Evolutionary conservation across 495 filamentous ascomycete species (phyloP).

Genomic region (Daldinia loculata): DNA sequence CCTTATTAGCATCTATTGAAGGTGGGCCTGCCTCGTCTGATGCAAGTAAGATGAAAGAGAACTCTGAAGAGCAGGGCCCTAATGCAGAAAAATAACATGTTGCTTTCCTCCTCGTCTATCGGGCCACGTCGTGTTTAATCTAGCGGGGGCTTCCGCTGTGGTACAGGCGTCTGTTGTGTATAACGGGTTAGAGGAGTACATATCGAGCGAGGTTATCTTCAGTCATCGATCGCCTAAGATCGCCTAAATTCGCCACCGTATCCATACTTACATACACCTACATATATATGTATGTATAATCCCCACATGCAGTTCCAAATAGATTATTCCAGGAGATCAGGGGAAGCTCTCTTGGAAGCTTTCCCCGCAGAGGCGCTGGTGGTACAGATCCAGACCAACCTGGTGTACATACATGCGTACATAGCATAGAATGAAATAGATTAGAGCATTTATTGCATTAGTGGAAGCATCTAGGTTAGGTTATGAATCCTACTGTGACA

Average conservation of each 20-base stretch:
- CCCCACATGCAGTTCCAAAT: constrained; percentile 15
- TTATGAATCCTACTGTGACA: constrained; percentile 23
- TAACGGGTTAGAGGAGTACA: constrained; percentile 1
- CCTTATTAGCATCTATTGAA: constrained; percentile 57
- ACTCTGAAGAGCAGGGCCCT: constrained; percentile 13
- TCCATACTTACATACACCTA: background rate
- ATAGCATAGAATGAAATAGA: constrained; percentile 17
- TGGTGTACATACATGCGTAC: constrained; percentile 1
- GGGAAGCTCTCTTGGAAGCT: constrained; percentile 9
- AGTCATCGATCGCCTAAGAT: constrained; percentile 3
- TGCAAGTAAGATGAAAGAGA: constrained; percentile 8
- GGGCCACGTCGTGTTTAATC: constrained; percentile 13
- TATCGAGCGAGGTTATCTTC: background rate
- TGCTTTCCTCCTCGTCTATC: constrained; percentile 10
- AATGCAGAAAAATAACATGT: constrained; percentile 28
- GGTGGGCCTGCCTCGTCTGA: background rate
- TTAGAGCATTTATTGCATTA: constrained; percentile 6
- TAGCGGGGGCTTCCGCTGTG: background rate
- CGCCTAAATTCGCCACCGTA: constrained; percentile 16
- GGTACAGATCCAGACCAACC: constrained; percentile 3
- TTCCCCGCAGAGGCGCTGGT: constrained; percentile 18
- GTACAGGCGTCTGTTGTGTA: background rate
- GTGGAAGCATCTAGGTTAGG: constrained; percentile 12
- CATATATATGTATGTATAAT: background rate
- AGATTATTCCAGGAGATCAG: constrained; percentile 10